Conservation (phyloP, 208 protist genomes). For the Trypanosoma vivax region DNA sequence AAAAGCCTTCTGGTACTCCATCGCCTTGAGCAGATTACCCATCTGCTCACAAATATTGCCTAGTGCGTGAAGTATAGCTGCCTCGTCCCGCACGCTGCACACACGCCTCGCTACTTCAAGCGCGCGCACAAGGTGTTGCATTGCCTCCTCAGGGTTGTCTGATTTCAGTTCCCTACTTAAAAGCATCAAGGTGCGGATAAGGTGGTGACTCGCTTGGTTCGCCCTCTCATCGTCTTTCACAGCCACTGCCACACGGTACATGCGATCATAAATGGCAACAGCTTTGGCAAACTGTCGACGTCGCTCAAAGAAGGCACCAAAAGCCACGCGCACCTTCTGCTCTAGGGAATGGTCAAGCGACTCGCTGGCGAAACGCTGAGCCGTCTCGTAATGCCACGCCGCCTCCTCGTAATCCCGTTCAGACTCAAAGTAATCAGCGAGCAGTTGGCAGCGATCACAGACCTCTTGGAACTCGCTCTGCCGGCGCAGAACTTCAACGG, state of each 20-base stretch:
- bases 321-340: constrained; percentile 45
- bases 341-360: constrained; percentile 64
- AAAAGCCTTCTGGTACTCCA: constrained; percentile 65
- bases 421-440: constrained; percentile 81
- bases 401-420: constrained; percentile 75
- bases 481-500: constrained; percentile 70
- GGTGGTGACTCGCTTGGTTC: constrained; percentile 32
- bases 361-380: constrained; percentile 64
- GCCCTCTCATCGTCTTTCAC: constrained; percentile 37
- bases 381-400: constrained; percentile 55
- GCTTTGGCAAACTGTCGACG: constrained; percentile 43
- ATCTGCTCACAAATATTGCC: constrained; percentile 66
- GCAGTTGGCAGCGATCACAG: constrained; percentile 39
- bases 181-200: constrained; percentile 63
- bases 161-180: constrained; percentile 37
- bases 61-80: constrained; percentile 52
- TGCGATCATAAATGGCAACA: constrained; percentile 47
- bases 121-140: constrained; percentile 43
- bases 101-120: constrained; percentile 37
- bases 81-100: constrained; percentile 34
- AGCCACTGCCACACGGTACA: constrained; percentile 59
- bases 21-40: constrained; percentile 52
- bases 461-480: constrained; percentile 79
- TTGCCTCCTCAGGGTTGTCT: constrained; percentile 28
- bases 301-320: constrained; percentile 64